These are phyloP conservation scores for Pichia sp. DNA, from an alignment of 1,139 yeast species.

Conservation along the genomic window DNA sequence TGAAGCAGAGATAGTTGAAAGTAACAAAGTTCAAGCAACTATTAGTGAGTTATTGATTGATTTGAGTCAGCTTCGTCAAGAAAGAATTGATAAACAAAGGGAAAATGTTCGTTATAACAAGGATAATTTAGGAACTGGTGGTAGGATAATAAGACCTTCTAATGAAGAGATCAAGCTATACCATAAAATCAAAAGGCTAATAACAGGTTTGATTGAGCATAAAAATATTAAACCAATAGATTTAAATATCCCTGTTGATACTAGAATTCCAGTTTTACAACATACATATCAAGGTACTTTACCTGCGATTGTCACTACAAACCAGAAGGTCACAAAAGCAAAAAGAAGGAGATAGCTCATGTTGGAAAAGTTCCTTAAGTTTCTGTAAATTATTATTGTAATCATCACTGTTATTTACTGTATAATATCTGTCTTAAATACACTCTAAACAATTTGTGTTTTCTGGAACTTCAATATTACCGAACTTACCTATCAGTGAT, in stretches of 20 bases:
- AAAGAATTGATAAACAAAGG: conserved; percentile 18
- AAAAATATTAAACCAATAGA: conserved; percentile 24
- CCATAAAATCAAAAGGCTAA: conserved; percentile 41
- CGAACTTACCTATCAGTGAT: conserved; percentile 9
- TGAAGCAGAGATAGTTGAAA: conserved; percentile 41
- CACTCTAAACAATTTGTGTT: not conserved
- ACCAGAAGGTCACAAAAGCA: conserved; percentile 16
- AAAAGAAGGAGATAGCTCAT: conserved; percentile 20
- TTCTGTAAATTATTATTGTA: conserved; percentile 5
- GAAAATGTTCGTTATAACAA: conserved; percentile 11
- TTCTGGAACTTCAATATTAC: conserved; percentile 6
- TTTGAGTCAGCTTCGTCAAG: conserved; percentile 57
- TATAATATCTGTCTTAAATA: not conserved
- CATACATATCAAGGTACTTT: conserved; percentile 72
- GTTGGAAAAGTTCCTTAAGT: not conserved
- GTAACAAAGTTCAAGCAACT: conserved; percentile 43
- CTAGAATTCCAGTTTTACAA: conserved; percentile 59
- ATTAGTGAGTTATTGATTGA: conserved; percentile 51
- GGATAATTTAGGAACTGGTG: conserved; percentile 8
- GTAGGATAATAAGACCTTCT: conserved; percentile 28
- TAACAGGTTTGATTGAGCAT: conserved; percentile 36
- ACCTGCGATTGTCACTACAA: conserved; percentile 45
- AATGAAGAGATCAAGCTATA: conserved; percentile 44
- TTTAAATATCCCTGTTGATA: conserved; percentile 30
- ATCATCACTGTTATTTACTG: not conserved